Percentiles rank a stretch among this genome's conserved stretches.
Conservation (phyloP, 192 early-diverging fungal species). For the Coemansia javaensis region DNA sequence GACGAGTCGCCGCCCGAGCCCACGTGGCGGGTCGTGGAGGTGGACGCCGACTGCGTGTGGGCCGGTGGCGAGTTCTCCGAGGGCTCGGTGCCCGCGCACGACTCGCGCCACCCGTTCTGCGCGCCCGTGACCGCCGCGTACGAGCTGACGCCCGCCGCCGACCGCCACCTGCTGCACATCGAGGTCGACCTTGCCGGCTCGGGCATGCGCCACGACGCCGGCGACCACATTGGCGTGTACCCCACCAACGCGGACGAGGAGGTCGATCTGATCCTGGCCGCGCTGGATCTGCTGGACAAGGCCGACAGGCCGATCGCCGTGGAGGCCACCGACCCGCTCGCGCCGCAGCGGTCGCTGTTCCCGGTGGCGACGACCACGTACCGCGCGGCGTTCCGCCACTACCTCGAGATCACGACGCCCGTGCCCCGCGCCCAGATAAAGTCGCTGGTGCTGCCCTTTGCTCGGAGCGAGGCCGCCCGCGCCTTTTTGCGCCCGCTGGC, state of each 20-base stretch:
- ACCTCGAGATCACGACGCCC: slow-evolving; percentile 78
- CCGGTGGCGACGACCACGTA: slow-evolving; percentile 81
- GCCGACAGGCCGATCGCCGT: slow-evolving; percentile 68
- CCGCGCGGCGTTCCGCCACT: slow-evolving; percentile 82
- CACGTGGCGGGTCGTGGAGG: slow-evolving; percentile 53
- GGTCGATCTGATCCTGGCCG: slow-evolving; percentile 60
- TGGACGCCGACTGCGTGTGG: slow-evolving; percentile 43
- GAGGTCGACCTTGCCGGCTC: slow-evolving; percentile 86
- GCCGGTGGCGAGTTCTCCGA: slow-evolving; percentile 35
- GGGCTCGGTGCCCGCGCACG: slow-evolving; percentile 53
- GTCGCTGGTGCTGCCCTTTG: slow-evolving; percentile 56
- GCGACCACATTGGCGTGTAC: slow-evolving; percentile 94
- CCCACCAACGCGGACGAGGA: slow-evolving; percentile 79
- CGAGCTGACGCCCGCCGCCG: slow-evolving; percentile 63
- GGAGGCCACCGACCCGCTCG: slow-evolving; percentile 65
- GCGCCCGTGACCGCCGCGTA: slow-evolving; percentile 60
- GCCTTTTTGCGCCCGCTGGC: slow-evolving; percentile 54
- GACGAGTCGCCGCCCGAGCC: slow-evolving; percentile 43
- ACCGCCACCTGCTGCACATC: slow-evolving; percentile 87
- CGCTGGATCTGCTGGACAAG: slow-evolving; percentile 59
- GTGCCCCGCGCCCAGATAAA: slow-evolving; percentile 68
- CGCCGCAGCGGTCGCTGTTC: slow-evolving; percentile 79
- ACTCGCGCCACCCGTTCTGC: slow-evolving; percentile 82
- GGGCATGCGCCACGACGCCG: slow-evolving; percentile 80
- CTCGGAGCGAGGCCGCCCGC: slow-evolving; percentile 53